Base-by-base conservation (phyloP, 192 early-diverging fungal species). In the Coemansia sp. region DNA sequence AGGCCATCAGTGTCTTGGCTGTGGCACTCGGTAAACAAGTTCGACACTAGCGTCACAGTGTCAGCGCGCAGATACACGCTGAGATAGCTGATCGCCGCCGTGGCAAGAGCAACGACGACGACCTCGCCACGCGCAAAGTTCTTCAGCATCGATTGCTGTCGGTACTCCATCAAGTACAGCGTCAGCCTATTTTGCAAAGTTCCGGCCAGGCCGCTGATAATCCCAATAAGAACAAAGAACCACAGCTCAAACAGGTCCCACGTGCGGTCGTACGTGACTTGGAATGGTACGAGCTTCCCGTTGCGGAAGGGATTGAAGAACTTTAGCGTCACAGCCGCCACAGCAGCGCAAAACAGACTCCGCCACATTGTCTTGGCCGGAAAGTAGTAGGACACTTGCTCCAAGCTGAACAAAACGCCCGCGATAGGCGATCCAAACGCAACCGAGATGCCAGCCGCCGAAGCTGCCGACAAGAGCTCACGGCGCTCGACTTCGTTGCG, bases 401-500 rank as follows among this genome's bases (percentile, higher is more conserved):
- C 84, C 36, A 85, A 66, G 32, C 79, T 82, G 38, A 92, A 91
- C 8, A 93, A 69, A 24, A 94, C 91, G 19, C 91, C 91, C 0
- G 89, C 97, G 60, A 98, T 96, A 1, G 97, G 96, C 25, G 96
- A 92, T 0, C 98, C 98, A 85, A 99, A 98, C 6, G 96, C 97
- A 5, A 96, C 95, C 0, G 94, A 93, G 8, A 98, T 92, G n/a
- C 97, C 98, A 4, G 98, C 96, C 1, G 98, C 95, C 73, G 93
- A 90, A 0, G 94, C 89, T 0, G 91, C 91, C 14, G 91, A 92
- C 20, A 94, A 77, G n/a, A 94, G 88, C 72, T 94, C 90, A n/a
- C 91, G 82, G 46, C 88, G 86, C 66, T 92, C 89, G 19, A 93
- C 92, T 82, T 95, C 92, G 70, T 94, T 98, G 41, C 82, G 64